Base-by-base conservation (phyloP, 2,329 filamentous ascomycete genomes). In the Diaporthe sp. region DNA sequence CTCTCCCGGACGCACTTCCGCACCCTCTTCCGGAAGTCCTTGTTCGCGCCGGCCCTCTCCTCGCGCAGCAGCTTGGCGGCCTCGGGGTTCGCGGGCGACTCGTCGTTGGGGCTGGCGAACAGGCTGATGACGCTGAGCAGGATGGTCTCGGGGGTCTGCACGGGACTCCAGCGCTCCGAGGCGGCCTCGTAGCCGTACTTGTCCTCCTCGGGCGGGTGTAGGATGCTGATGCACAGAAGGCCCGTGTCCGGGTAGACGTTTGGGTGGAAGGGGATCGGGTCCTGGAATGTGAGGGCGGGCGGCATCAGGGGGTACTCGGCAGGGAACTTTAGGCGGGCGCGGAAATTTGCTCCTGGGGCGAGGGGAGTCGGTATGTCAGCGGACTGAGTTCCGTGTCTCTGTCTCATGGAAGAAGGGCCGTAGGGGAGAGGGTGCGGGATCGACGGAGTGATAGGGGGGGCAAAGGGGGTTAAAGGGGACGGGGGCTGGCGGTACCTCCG, bases 141-240 rank as follows among this genome's bases (percentile, higher is more conserved):
- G 77, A 99, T 98, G 31, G 95, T 98, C 88, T 98, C 96, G 72
- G 96, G 96, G 17, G 94, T 96, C 85, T 98, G 97, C 2, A 98
- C 96, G 39, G 97, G 97, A 75, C 91, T 94, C 97, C 97, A 99
- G 76, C 97, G 92, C 88, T 99, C 97, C 42, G 92, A 89, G 22
- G 95, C 96, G 37, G 91, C 90, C 85, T 99, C 97, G 87, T 99
- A 99, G 72, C 96, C 96, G 85, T 94, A 97, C 82, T 94, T 92
- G 82, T 99, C 97, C 81, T 98, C 96, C 86, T 95, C 96, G 6
- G 97, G 96, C 17, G 96, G 94, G 84, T 99, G 97, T 57, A 99
- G 89, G 86, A 99, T 99, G 58, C 94, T 97, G 84, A 99, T 98
- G 89, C 97, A 99, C 75, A 99, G 94, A 78, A 93, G 92, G 81